Conservation (phyloP, 305 asterid genomes). For the Fraxinus greggii region DNA sequence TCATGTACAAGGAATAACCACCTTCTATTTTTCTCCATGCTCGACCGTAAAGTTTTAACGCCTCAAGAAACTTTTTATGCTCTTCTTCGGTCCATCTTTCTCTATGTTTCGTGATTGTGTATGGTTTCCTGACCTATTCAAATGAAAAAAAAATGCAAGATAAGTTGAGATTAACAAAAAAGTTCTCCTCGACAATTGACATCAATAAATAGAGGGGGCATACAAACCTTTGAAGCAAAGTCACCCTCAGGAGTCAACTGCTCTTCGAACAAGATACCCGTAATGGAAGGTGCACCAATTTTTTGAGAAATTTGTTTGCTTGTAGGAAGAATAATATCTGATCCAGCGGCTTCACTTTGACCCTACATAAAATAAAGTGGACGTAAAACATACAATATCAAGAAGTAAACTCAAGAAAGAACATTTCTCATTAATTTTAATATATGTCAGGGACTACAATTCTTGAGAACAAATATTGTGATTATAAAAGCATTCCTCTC, state of each 20-base stretch:
- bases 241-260: conserved; percentile 33
- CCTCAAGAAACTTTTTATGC: conserved; percentile 57
- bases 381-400: not conserved
- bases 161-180: conserved; percentile 5
- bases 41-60: conserved; percentile 56
- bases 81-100: conserved; percentile 68
- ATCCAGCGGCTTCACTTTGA: conserved; percentile 16
- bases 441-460: not conserved
- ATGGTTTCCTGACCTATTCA: conserved; percentile 53
- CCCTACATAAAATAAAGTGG: conserved; percentile 24
- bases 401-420: conserved; percentile 5
- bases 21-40: conserved; percentile 69
- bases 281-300: conserved; percentile 9
- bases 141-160: conserved; percentile 10
- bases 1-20: conserved; percentile 5
- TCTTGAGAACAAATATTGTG: not conserved
- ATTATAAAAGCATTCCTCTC: not conserved
- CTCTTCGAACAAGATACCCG: conserved; percentile 31
- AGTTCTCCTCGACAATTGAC: not conserved
- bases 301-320: conserved; percentile 16
- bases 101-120: conserved; percentile 61
- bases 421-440: not conserved
- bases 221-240: conserved; percentile 44
- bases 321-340: conserved; percentile 19
- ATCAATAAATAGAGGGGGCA: conserved; percentile 1